Evolutionary conservation across 352 stramenopile genomes (phyloP), one percentile per base, ranked within the genome.

Genomic region (Pilasporangium apinafurcum): DNA sequence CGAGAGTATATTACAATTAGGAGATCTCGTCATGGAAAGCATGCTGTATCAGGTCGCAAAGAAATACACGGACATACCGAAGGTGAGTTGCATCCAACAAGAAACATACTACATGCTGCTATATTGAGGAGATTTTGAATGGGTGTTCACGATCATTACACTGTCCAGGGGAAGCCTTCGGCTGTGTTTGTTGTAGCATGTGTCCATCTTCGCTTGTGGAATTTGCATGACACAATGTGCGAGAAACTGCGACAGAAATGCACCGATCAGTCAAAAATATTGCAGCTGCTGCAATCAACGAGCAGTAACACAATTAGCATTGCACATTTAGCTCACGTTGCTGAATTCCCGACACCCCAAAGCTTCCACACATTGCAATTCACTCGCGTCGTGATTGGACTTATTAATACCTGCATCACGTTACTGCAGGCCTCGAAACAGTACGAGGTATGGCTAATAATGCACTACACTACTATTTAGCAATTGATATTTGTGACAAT

Each of bases 31-130:
- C 37, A 18, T 83, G 18, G 78, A 88, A 36, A 91, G 86, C 48
- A 57, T 91, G 59, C 59, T 91, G 10, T 91, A 91, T 28, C 78
- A 91, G 59, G 62, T 88, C 10, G 59, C 75, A 25, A 91, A 91
- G 58, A 86, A 83, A 33, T 79, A 75, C 38, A 49, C 58, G 0
- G 75, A 86, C 21, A 67, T 82, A 8, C 62, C 68, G 8, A 42
- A 61, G 25, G 75, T 78, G 35, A 24, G 62, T 51, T 13, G 4
- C 5, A 1, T 8, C 30, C 5, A n/a, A 27, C 1, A 13, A 1
- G 2, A 6, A 14, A 21, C 18, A 17, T 5, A 6, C 30, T 8
- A 35, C 40, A 37, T 13, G 12, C 7, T 24, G 2, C 18, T 2
- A 16, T 7, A 10, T 13, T 39, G 34, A 39, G 26, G 27, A 24